phyloP scores from a whole-genome alignment of 2,329 filamentous ascomycete species.

The Colletotrichum spinosum region DNA sequence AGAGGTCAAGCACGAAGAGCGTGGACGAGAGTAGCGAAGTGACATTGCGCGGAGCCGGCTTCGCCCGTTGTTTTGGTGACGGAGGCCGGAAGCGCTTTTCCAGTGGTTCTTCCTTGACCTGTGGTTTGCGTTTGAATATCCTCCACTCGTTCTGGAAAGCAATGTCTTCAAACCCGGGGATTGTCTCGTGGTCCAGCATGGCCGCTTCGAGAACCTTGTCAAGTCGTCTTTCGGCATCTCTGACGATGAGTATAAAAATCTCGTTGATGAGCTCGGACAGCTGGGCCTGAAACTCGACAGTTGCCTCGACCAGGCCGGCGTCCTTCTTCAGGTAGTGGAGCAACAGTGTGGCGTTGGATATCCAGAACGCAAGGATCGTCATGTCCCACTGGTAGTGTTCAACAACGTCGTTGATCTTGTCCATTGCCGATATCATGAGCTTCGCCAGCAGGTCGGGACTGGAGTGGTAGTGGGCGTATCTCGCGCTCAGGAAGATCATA shows the following conservation, averaged over 20 bases:
- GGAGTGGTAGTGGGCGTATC: constrained; percentile 97
- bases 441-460: constrained; percentile 85
- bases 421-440: constrained; percentile 87
- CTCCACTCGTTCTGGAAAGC: constrained; percentile 99
- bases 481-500: constrained; percentile 92
- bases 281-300: constrained; percentile 84
- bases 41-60: constrained; percentile 93
- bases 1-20: constrained; percentile 96
- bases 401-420: constrained; percentile 97
- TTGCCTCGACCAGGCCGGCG: constrained; percentile 36
- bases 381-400: constrained; percentile 98
- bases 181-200: constrained; percentile 98
- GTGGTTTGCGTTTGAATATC: constrained; percentile 90
- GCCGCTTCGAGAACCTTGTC: constrained; percentile 94
- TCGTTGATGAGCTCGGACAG: constrained; percentile 96
- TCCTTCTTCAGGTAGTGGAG: constrained; percentile 94
- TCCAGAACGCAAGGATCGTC: constrained; percentile 99
- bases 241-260: constrained; percentile 97
- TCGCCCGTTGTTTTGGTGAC: constrained; percentile 91
- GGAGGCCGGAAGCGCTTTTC: constrained; percentile 94
- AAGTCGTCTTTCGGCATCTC: constrained; percentile 93
- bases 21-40: constrained; percentile 96
- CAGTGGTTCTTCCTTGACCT: constrained; percentile 88
- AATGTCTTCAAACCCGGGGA: constrained; percentile 96
- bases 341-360: constrained; percentile 95